Conservation (phyloP, 768 basidiomycete genomes). For the Steccherinum ochraceum region DNA sequence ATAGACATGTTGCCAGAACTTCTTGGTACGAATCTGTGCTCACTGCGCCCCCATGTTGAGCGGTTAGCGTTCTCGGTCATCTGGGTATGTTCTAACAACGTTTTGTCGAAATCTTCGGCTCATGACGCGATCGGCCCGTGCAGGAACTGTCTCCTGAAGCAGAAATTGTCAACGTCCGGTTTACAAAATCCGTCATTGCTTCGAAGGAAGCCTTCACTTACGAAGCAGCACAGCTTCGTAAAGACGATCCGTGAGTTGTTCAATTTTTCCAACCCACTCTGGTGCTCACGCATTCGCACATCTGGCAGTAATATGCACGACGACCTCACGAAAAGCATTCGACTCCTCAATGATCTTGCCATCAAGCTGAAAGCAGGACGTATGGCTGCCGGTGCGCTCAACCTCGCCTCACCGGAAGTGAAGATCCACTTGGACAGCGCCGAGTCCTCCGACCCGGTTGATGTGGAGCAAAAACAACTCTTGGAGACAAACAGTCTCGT, state of each 20-base stretch:
- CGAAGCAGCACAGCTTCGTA: conserved; percentile 89
- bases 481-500: conserved; percentile 94
- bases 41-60: conserved; percentile 87
- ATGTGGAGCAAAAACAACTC: conserved; percentile 92
- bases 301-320: conserved; percentile 63
- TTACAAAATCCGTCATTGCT: conserved; percentile 94
- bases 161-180: conserved; percentile 84
- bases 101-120: no score
- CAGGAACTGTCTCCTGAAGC: conserved; percentile 89
- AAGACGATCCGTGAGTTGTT: conserved; percentile 79
- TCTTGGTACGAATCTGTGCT: conserved; percentile 94
- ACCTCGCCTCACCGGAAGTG: conserved; percentile 96
- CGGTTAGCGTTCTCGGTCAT: conserved; percentile 92
- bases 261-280: no score
- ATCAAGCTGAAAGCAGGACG: conserved; percentile 77
- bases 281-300: conserved; percentile 1
- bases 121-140: no score
- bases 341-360: conserved; percentile 83
- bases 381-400: conserved; percentile 95
- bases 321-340: conserved; percentile 76
- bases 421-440: conserved; percentile 93
- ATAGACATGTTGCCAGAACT: conserved; percentile 97
- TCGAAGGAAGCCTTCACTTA: conserved; percentile 97
- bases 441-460: conserved; percentile 92
- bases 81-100: conserved; percentile 55